These are phyloP conservation scores for Casuarina cunninghamiana DNA, from an alignment of 306 rosid genomes.

Conservation along the genomic window DNA sequence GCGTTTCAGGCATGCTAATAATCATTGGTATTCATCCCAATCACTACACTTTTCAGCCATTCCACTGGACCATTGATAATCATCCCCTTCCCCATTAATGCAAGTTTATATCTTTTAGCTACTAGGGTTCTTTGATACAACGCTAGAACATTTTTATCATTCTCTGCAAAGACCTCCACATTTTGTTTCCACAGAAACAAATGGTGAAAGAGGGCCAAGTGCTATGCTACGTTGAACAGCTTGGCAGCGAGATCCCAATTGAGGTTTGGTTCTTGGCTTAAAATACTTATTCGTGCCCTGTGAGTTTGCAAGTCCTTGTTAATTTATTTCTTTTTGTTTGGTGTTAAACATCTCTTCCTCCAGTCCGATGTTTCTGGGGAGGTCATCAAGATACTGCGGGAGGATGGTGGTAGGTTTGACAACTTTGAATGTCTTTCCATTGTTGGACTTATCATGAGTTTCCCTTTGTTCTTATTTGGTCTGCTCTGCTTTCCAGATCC, in stretches of 20 bases:
- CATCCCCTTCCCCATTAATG: background rate
- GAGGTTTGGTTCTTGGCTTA: slow-evolving; percentile 52
- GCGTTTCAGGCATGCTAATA: no score
- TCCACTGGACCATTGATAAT: background rate
- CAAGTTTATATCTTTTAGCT: background rate
- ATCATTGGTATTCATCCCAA: background rate
- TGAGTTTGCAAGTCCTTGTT: background rate
- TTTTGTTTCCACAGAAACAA: slow-evolving; percentile 60
- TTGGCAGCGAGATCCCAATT: slow-evolving; percentile 75
- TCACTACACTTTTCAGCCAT: background rate
- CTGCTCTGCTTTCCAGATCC: slow-evolving; percentile 51
- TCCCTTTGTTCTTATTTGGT: background rate
- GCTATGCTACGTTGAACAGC: slow-evolving; percentile 81
- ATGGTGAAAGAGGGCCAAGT: slow-evolving; percentile 81
- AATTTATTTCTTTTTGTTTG: slow-evolving; percentile 7
- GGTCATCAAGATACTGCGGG: slow-evolving; percentile 70
- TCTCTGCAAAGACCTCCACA: slow-evolving; percentile 4
- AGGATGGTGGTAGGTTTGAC: slow-evolving; percentile 77
- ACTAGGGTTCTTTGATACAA: background rate
- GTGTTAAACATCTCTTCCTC: slow-evolving; percentile 2
- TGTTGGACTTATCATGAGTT: background rate
- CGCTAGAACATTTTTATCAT: background rate
- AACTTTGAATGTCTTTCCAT: background rate
- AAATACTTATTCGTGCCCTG: background rate
- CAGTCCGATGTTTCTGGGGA: slow-evolving; percentile 88